phyloP scores from a whole-genome alignment of 208 protist species.

The Tritrichomonas musculus region DNA sequence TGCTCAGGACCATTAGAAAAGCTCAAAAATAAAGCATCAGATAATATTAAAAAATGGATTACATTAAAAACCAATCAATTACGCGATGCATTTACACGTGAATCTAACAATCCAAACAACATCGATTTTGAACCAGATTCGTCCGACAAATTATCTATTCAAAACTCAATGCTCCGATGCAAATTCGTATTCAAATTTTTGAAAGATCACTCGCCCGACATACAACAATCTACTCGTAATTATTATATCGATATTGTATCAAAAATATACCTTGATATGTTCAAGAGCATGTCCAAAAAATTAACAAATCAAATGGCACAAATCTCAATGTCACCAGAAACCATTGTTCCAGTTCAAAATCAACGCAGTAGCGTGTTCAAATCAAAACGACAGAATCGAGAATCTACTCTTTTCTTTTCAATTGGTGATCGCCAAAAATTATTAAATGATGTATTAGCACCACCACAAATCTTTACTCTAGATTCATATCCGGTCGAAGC shows the following conservation, averaged over 20 bases:
- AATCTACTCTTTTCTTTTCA: conserved; percentile 22
- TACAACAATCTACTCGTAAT: not conserved
- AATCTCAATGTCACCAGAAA: conserved; percentile 26
- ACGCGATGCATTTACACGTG: not conserved
- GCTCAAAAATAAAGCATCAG: not conserved
- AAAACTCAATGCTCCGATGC: not conserved
- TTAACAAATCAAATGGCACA: not conserved
- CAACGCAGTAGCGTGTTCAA: not conserved
- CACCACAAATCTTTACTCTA: conserved; percentile 1
- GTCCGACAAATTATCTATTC: not conserved
- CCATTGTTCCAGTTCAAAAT: not conserved
- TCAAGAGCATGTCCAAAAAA: not conserved
- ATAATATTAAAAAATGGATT: conserved; percentile 22
- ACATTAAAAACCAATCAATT: not conserved
- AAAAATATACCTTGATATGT: not conserved
- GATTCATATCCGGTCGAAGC: not conserved
- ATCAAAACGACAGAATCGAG: not conserved
- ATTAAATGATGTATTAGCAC: not conserved
- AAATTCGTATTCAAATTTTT: not conserved
- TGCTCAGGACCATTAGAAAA: not conserved
- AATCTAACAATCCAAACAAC: no score
- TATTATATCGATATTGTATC: not conserved
- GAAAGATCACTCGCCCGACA: not conserved
- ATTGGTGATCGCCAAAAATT: not conserved
- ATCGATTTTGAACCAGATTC: no score